These are phyloP conservation scores for Pichia manshurica DNA, from an alignment of 805 yeast species.

Conservation along the genomic window DNA sequence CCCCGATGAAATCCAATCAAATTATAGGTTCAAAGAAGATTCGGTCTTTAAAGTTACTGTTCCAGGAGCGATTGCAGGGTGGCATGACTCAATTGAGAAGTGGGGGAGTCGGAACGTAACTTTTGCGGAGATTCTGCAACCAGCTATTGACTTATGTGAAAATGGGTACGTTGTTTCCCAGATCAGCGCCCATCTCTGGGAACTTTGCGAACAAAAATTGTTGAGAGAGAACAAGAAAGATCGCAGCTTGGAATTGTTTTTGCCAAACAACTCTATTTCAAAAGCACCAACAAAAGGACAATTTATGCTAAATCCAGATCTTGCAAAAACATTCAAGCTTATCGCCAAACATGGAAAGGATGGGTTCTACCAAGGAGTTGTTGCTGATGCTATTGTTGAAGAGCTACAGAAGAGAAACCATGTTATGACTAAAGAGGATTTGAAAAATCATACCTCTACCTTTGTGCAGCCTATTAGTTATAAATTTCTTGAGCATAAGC, in stretches of 20 bases:
- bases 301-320: constrained; percentile 42
- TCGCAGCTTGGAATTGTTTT: constrained; percentile 27
- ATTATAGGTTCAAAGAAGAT: constrained; percentile 41
- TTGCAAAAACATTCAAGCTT: constrained; percentile 48
- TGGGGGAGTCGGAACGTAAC: constrained; percentile 72
- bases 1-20: constrained; percentile 39
- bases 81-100: constrained; percentile 60
- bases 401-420: constrained; percentile 52
- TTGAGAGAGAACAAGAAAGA: constrained; percentile 30
- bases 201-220: constrained; percentile 35
- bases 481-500: constrained; percentile 45
- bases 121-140: constrained; percentile 51
- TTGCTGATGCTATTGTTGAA: constrained; percentile 58
- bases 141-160: constrained; percentile 66
- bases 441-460: constrained; percentile 51
- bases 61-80: constrained; percentile 78
- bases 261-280: constrained; percentile 31
- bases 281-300: constrained; percentile 55
- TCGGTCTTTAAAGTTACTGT: constrained; percentile 62
- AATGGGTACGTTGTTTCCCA: constrained; percentile 61
- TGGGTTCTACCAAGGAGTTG: constrained; percentile 66
- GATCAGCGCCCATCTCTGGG: constrained; percentile 50
- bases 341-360: constrained; percentile 54
- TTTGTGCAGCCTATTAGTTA: constrained; percentile 59
- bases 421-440: constrained; percentile 49